Evolutionary conservation across 1,139 yeast genomes (phyloP), one percentile per base, ranked within the genome.

Genomic region (Suhomyces coccinellae): DNA sequence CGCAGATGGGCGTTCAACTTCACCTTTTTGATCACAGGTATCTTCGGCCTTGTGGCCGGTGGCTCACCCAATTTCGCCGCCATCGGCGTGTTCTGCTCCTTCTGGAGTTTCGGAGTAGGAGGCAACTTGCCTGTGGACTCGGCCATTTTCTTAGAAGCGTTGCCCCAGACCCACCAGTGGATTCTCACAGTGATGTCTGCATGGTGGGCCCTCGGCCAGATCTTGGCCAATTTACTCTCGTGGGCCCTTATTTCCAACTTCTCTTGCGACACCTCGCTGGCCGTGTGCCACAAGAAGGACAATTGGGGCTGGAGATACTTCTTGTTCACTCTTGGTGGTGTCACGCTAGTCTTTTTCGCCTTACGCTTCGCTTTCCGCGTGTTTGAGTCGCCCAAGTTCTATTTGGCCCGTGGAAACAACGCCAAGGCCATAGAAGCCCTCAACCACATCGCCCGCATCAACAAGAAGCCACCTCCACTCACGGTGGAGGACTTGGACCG

Each of bases 81-180:
- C 16, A 50, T 69, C 9, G 75, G 74, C 2, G 60, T 63, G 0
- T 71, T 71, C 52, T 66, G 57, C 26, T 62, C 75, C 0, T 59
- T 72, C 15, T 72, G 77, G 76, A 66, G 73, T 48, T 66, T 71
- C 53, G 77, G 78, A 0, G 77, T 72, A 6, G 77, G 77, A 2
- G 78, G 78, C 1, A 71, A 71, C 46, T 59, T 71, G 35, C 77
- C 77, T 0, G 75, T 73, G 4, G 77, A 72, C 49, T 67, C 73
- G 24, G 75, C 77, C 3, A 63, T 72, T n/a, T 71, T 72, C 50
- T 53, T 72, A 39, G 78, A 73, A 48, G 71, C 75, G 3, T 56
- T 73, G 16, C 77, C 77, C 1, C 55, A 63, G 4, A 56, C 56
- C 12, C 61, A 72, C 38, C 69, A 68, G 45, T 72, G 74, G 73